Evolutionary conservation across 2,329 filamentous ascomycete genomes (phyloP), one percentile per base, ranked within the genome.

Genomic region (Pestalotiopsis sp.): DNA sequence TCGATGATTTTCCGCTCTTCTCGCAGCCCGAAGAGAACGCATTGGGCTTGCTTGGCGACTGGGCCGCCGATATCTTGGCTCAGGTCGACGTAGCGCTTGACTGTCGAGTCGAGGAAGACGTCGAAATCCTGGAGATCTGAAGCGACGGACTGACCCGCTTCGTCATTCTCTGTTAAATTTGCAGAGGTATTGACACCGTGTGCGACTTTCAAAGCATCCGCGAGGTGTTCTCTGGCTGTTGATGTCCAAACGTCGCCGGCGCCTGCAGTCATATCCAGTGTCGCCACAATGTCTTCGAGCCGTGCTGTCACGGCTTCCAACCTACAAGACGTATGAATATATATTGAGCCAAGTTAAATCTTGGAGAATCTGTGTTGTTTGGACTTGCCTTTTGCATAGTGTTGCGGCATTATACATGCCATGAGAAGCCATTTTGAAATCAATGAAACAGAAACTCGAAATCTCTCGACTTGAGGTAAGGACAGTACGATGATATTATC

Each of bases 41-140:
- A 45, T n/a, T 20, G 17, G 12, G 64, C 64, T 20, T 65, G 64
- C 49, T 49, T 49, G 27, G 64, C 64, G 20, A 65, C 64, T 27
- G 64, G 45, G 9, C 64, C 64, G 12, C 64, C 64, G 12, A 65
- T 25, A 13, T 65, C 64, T 12, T 65, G 58, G 20, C 64, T 65
- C 14, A 65, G n/a, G 11, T 38, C 13, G 12, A 65, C 64, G 49
- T 65, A 65, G n/a, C 23, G 20, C 9, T 23, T 25, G 7, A 65
- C 64, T 23, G 20, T 65, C 7, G 20, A 36, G 12, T 65, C 31
- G 25, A 65, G 41, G 27, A 65, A 65, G 25, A 5, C 13, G 41
- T 65, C 64, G 27, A 65, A 65, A 20, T 65, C 64, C 2, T 12
- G 38, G n/a, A 20, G n/a, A 36, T 20, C 23, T 17, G n/a, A 3